Conservation (phyloP, 1,139 yeast species). For the Geotrichum restrictum region DNA sequence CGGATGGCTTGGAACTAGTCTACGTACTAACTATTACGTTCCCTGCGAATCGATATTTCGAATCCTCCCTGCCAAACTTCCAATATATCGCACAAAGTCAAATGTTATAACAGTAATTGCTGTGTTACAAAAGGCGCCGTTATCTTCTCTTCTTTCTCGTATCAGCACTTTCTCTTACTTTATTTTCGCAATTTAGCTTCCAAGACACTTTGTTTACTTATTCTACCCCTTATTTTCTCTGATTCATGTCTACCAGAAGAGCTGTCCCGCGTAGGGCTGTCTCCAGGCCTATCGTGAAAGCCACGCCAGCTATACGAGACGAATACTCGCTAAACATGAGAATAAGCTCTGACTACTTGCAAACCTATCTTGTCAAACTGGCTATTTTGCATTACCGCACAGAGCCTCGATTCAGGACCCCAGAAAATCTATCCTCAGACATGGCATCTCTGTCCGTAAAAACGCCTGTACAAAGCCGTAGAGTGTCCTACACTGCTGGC, state of each 20-base stretch:
- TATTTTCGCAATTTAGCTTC: no score
- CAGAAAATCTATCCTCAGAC: slow-evolving; percentile 5
- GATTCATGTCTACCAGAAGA: slow-evolving; percentile 5
- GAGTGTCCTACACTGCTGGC: slow-evolving; percentile 11
- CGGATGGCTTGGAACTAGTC: no score
- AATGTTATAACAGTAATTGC: no score
- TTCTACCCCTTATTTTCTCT: neutral
- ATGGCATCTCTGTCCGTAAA: slow-evolving; percentile 4
- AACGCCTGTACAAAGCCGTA: slow-evolving; percentile 11
- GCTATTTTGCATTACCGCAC: slow-evolving; percentile 35
- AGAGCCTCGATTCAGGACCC: slow-evolving; percentile 32
- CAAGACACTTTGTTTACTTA: no score
- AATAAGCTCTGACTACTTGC: slow-evolving; percentile 33
- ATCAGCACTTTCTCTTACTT: no score
- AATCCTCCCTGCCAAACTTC: no score
- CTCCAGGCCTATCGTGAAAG: neutral
- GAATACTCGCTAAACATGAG: neutral
- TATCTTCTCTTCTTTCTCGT: no score
- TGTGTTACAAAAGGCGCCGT: no score
- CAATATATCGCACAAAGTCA: no score
- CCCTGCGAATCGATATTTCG: no score
- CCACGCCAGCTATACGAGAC: neutral
- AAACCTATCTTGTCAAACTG: slow-evolving; percentile 36
- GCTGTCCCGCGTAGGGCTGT: slow-evolving; percentile 15
- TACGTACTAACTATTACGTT: no score